Evolutionary conservation across 345 rosid genomes (phyloP).

Genomic region (Hypericum androsaemum): DNA sequence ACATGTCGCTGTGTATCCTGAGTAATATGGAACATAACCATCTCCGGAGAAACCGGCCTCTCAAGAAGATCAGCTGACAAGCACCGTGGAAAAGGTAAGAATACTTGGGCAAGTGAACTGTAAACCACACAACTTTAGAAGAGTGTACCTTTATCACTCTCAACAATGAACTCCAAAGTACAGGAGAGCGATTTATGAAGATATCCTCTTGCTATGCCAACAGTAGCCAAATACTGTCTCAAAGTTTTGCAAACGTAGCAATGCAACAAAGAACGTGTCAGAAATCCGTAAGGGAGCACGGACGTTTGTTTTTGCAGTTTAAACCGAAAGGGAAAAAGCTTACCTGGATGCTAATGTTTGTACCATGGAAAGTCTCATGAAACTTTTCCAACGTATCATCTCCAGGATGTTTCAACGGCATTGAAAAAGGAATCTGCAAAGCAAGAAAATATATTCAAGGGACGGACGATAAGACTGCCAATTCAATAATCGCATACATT

Average conservation of each 20-base stretch:
- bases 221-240: slow-evolving; percentile 71
- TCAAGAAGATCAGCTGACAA: slow-evolving; percentile 56
- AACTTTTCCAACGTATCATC: slow-evolving; percentile 49
- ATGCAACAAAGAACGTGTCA: background rate
- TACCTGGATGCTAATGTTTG: slow-evolving; percentile 76
- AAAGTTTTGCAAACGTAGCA: slow-evolving; percentile 18
- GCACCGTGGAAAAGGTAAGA: slow-evolving; percentile 9
- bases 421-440: slow-evolving; percentile 65
- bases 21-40: slow-evolving; percentile 74
- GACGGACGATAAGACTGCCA: background rate
- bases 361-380: slow-evolving; percentile 87
- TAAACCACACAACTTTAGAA: slow-evolving; percentile 4
- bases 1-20: slow-evolving; percentile 91
- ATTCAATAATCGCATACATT: background rate
- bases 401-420: slow-evolving; percentile 36
- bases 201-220: slow-evolving; percentile 67
- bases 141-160: slow-evolving; percentile 54
- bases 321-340: slow-evolving; percentile 13
- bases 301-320: too few relatives aligned
- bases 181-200: slow-evolving; percentile 63
- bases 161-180: slow-evolving; percentile 62
- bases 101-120: slow-evolving; percentile 6
- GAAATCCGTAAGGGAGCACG: too few relatives aligned
- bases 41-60: slow-evolving; percentile 62
- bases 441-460: slow-evolving; percentile 1